A percentile compares a stretch with the other conserved stretches of the same genome.
Conservation (phyloP, 495 filamentous ascomycete genomes). For the Lineolata rhizophorae region DNA sequence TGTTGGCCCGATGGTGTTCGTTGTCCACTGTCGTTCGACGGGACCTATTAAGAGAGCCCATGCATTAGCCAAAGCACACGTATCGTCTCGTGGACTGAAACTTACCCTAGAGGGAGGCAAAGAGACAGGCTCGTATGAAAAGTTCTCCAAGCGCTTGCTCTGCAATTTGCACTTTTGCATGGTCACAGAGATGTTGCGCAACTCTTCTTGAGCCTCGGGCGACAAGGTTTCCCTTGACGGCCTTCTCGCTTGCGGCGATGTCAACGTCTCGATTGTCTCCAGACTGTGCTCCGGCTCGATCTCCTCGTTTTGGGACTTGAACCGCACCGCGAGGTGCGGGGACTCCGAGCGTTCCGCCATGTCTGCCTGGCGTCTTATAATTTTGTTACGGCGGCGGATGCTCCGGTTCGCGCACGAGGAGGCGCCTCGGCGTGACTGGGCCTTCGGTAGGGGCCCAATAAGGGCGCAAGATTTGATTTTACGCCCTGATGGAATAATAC, state of each 20-base stretch:
- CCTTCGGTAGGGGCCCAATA: too few relatives aligned
- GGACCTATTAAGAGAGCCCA: too few relatives aligned
- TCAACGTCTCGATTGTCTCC: conserved; percentile 16
- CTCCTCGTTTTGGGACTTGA: conserved; percentile 59
- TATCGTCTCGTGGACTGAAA: conserved; percentile 7
- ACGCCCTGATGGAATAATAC: too few relatives aligned
- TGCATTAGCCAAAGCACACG: not conserved
- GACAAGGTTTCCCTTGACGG: conserved; percentile 19
- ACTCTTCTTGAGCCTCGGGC: conserved; percentile 35
- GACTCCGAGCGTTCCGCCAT: not conserved
- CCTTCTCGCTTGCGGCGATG: conserved; percentile 13
- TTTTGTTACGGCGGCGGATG: too few relatives aligned
- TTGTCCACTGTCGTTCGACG: too few relatives aligned
- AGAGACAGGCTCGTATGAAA: conserved; percentile 70
- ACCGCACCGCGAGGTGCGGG: conserved; percentile 37
- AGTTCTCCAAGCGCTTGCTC: conserved; percentile 60
- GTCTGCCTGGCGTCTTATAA: not conserved
- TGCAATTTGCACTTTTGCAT: conserved; percentile 56
- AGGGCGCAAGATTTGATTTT: too few relatives aligned
- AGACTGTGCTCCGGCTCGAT: conserved; percentile 35
- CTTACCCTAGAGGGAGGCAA: conserved; percentile 70
- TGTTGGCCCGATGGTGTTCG: conserved; percentile 21
- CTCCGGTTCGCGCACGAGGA: too few relatives aligned
- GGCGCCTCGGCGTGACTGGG: too few relatives aligned
- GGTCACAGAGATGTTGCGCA: conserved; percentile 48